Evolutionary conservation across 345 rosid genomes (phyloP), one percentile per base, ranked within the genome.

Genomic region (Anacardium occidentale): DNA sequence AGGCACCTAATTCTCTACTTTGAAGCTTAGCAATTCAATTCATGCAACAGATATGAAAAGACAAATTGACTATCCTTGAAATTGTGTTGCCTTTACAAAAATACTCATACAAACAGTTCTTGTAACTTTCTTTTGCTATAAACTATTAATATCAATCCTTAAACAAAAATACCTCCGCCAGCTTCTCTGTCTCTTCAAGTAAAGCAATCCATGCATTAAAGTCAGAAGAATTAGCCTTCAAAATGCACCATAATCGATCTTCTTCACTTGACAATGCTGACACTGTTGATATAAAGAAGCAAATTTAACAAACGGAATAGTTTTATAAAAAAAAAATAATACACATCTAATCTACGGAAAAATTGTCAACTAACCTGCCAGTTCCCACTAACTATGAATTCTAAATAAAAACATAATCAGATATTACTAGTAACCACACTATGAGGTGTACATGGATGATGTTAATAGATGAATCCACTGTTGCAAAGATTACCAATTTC

Each of bases 141-240:
- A 26, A 29, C 32, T n/a, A 22, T 3, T 26, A 29, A 45, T 51
- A 15, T 22, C 4, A 48, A 18, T 47, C 59, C 18, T 13, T 13
- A 60, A 34, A 22, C 55, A 42, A 52, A 69, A 80, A 84, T 82
- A 92, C 98, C 98, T 86, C 91, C 25, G 94, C 86, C 40, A 84
- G 78, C 84, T 91, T 95, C 85, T 95, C 99, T 14, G 96, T 91
- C 77, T 91, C 99, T 37, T 92, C 94, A 61, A 95, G 85, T 71
- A 95, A 75, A 29, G 92, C 83, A 83, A 91, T 91, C 99, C 98
- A 91, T 73, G 97, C 87, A 78, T 86, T 91, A 79, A 95, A 95
- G 74, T 92, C 98, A 50, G 80, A 76, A 40, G 97, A 87, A 85
- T 92, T 90, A 20, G 89, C 81, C 83, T 75, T 86, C 56, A 92